phyloP scores from a whole-genome alignment of 1,284 basidiomycete genomes.

The Thecaphora thlaspeos region DNA sequence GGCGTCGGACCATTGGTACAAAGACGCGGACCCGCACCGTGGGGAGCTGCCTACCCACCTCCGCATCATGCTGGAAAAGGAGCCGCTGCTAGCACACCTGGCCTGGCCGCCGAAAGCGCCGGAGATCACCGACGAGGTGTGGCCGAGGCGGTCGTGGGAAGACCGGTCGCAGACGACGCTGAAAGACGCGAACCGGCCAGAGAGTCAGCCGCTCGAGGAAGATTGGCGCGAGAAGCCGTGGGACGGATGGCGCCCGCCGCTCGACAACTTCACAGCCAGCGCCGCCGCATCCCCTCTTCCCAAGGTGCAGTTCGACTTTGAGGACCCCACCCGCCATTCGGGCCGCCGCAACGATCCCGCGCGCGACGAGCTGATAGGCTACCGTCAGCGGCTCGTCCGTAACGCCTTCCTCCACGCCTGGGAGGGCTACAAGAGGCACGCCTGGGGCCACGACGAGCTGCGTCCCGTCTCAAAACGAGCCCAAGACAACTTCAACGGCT shows the following conservation, averaged over 20 bases:
- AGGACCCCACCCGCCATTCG: conserved; percentile 30
- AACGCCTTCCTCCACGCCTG: conserved; percentile 66
- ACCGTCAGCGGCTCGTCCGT: conserved; percentile 60
- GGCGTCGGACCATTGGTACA: conserved; percentile 8
- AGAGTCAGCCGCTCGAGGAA: conserved; percentile 25
- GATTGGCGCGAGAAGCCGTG: conserved; percentile 44
- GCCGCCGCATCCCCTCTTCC: conserved; percentile 13
- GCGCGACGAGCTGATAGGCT: conserved; percentile 35
- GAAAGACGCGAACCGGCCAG: conserved; percentile 36
- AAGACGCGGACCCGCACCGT: conserved; percentile 37
- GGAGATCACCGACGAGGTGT: conserved; percentile 21
- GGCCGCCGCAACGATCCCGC: conserved; percentile 30
- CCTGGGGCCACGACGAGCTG: conserved; percentile 67
- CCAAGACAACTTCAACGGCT: conserved; percentile 61
- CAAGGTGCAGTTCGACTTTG: conserved; percentile 44
- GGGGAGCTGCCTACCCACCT: conserved; percentile 34
- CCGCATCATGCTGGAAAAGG: conserved; percentile 17
- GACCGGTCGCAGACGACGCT: conserved; percentile 35
- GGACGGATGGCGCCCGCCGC: conserved; percentile 44
- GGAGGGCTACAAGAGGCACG: conserved; percentile 63
- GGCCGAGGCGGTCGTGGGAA: conserved; percentile 28
- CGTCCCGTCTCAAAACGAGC: conserved; percentile 58
- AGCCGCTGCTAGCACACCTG: conserved; percentile 30
- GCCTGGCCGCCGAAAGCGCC: conserved; percentile 30
- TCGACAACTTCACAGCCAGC: conserved; percentile 17